phyloP scores from a whole-genome alignment of 2,329 filamentous ascomycete genomes.

The Phyllosticta citribraziliensis region DNA sequence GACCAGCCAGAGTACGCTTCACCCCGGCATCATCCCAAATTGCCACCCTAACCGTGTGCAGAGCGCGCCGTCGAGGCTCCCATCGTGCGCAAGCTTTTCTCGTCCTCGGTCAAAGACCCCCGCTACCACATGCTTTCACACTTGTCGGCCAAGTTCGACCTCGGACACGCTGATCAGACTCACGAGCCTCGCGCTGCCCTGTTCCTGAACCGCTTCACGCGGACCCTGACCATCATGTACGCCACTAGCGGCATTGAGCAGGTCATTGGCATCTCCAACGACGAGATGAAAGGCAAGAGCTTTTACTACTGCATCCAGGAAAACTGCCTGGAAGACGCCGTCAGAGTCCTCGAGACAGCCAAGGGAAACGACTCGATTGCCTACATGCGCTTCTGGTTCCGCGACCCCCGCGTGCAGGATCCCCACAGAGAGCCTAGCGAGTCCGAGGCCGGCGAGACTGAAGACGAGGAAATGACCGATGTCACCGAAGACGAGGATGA shows the following conservation, averaged over 20 bases:
- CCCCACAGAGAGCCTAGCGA: conserved; percentile 37
- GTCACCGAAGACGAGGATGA: conserved; percentile 40
- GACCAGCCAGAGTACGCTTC: conserved; percentile 62
- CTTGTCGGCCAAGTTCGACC: conserved; percentile 66
- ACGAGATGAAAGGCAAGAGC: conserved; percentile 62
- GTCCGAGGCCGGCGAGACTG: conserved; percentile 32
- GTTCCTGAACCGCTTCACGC: conserved; percentile 77
- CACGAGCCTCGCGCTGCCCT: conserved; percentile 76
- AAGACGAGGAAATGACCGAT: conserved; percentile 38
- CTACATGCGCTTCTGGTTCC: conserved; percentile 77
- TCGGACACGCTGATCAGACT: conserved; percentile 44
- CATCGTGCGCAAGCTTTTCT: conserved; percentile 67
- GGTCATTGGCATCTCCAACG: conserved; percentile 64
- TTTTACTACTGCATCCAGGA: conserved; percentile 83
- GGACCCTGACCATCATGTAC: conserved; percentile 77
- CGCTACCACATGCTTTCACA: conserved; percentile 86
- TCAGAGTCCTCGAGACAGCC: conserved; percentile 70
- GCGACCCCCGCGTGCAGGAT: conserved; percentile 50
- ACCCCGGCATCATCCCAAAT: neutral
- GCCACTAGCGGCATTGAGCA: conserved; percentile 65
- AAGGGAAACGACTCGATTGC: conserved; percentile 88
- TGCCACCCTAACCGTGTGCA: conserved; percentile 28
- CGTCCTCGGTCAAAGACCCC: conserved; percentile 70
- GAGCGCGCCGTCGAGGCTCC: conserved; percentile 70
- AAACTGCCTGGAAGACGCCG: conserved; percentile 65